These are phyloP conservation scores for Mallotus nudiflorus DNA, from an alignment of 345 rosid species.

Conservation along the genomic window DNA sequence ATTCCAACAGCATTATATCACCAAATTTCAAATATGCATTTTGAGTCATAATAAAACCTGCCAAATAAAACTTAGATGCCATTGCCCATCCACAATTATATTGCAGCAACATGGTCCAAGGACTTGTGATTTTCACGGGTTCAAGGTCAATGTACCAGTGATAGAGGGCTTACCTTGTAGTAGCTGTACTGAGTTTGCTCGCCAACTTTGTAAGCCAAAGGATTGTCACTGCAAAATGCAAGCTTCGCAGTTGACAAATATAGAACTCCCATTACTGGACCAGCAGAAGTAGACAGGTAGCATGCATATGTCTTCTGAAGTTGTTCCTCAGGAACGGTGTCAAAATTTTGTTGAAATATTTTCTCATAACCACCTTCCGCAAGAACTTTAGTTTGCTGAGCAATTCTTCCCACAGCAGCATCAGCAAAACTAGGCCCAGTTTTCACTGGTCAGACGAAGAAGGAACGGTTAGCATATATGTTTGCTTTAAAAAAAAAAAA, in stretches of 20 bases:
- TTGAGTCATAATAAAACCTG: not conserved
- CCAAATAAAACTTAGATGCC: not conserved
- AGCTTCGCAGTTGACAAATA: constrained; percentile 77
- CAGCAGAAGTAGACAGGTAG: constrained; percentile 90
- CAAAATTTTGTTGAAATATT: constrained; percentile 71
- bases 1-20: too few relatives aligned
- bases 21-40: not conserved
- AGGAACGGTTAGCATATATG: not conserved
- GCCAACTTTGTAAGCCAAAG: constrained; percentile 75
- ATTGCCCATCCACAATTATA: not conserved
- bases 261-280: constrained; percentile 89
- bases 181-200: constrained; percentile 69
- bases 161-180: constrained; percentile 60
- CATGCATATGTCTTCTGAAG: constrained; percentile 80
- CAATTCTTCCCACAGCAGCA: constrained; percentile 87
- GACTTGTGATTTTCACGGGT: not conserved
- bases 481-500: too few relatives aligned
- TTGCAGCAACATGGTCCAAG: not conserved
- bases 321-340: constrained; percentile 69
- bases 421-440: constrained; percentile 92
- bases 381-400: constrained; percentile 83
- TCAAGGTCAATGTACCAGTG: not conserved
- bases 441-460: constrained; percentile 53
- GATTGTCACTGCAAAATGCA: constrained; percentile 78
- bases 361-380: constrained; percentile 98